These are phyloP conservation scores for Diaporthe citri DNA, from an alignment of 2,329 filamentous ascomycete genomes.

Conservation along the genomic window DNA sequence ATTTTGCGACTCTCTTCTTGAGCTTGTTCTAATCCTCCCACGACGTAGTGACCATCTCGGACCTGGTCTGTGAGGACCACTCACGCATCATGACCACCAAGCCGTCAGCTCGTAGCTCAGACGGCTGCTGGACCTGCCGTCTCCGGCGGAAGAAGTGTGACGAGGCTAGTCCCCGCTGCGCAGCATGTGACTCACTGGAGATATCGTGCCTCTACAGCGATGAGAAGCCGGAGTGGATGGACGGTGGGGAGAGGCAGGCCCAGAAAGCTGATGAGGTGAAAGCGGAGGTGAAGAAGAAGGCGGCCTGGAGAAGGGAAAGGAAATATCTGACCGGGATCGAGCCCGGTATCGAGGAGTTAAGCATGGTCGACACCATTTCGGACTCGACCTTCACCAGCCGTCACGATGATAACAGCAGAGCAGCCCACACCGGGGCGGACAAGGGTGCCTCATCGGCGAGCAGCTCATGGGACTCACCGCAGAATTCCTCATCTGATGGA, in stretches of 20 bases:
- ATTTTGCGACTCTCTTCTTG: not conserved
- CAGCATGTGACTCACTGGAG: slow-evolving; percentile 65
- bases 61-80: not conserved
- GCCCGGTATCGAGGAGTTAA: slow-evolving; percentile 45
- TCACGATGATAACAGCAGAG: not conserved
- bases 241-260: slow-evolving; percentile 61
- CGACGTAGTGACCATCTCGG: not conserved
- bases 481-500: slow-evolving; percentile 3
- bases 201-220: slow-evolving; percentile 68
- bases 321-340: slow-evolving; percentile 60
- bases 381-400: not conserved
- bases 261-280: slow-evolving; percentile 67
- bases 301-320: slow-evolving; percentile 61
- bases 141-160: slow-evolving; percentile 74
- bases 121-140: slow-evolving; percentile 72
- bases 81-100: slow-evolving; percentile 44
- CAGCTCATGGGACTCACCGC: slow-evolving; percentile 19
- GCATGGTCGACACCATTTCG: slow-evolving; percentile 41
- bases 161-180: slow-evolving; percentile 55
- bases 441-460: not conserved
- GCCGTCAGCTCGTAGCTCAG: slow-evolving; percentile 53
- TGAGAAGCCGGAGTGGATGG: slow-evolving; percentile 70
- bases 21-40: not conserved
- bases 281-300: slow-evolving; percentile 67
- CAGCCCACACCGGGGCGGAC: not conserved